phyloP scores from a whole-genome alignment of 495 filamentous ascomycete species.

The Hyaloscypha hepaticicola region DNA sequence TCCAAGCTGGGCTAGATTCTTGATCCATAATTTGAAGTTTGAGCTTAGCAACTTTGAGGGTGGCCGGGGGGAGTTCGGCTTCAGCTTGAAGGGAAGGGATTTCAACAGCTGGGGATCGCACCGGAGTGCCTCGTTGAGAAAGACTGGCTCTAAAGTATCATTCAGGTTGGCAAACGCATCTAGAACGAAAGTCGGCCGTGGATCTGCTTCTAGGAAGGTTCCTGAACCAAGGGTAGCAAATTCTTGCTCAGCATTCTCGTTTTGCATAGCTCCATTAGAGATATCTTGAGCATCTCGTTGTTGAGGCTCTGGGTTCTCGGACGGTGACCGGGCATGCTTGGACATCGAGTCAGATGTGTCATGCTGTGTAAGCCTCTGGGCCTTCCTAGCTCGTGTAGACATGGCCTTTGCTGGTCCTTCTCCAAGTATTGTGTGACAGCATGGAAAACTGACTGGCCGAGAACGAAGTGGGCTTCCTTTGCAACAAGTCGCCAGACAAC shows the following conservation, averaged over 20 bases:
- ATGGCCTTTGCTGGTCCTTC: neutral
- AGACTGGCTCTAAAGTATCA: constrained; percentile 15
- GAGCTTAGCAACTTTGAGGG: neutral
- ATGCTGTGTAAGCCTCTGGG: constrained; percentile 4
- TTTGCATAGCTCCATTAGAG: constrained; percentile 31
- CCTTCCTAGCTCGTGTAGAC: constrained; percentile 8
- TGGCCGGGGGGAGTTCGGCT: neutral
- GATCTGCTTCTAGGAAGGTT: constrained; percentile 39
- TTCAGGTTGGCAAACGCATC: constrained; percentile 17
- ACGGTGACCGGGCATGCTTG: neutral
- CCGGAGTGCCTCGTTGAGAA: constrained; percentile 12
- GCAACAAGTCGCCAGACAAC: too few species aligned
- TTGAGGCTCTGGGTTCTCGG: neutral
- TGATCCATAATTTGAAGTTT: constrained; percentile 20
- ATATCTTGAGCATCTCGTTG: neutral
- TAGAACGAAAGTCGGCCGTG: constrained; percentile 42
- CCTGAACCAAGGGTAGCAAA: constrained; percentile 16
- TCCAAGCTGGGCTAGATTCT: neutral
- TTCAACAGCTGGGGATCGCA: constrained; percentile 8
- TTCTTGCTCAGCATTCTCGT: constrained; percentile 55
- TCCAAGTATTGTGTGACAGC: neutral
- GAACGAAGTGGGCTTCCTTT: too few species aligned
- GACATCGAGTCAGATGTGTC: neutral
- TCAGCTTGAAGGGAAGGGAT: neutral
- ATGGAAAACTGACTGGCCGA: too few species aligned